Evolutionary conservation across 2,329 filamentous ascomycete species (phyloP).

Genomic region (Diaporthe capsici): DNA sequence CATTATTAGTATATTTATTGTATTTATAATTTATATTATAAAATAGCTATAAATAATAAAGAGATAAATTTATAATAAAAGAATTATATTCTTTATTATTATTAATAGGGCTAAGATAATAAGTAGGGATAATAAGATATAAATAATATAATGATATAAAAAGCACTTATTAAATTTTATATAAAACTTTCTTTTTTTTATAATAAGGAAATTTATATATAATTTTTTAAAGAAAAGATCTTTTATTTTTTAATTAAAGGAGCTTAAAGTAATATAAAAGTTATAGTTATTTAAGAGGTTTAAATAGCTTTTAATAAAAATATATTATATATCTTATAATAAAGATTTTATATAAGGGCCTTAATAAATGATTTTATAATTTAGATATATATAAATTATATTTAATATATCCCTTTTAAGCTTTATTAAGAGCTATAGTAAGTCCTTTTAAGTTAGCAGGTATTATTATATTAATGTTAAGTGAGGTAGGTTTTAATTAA

Average conservation of each 20-base stretch:
- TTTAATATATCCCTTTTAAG: neutral
- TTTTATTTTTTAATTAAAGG: too few species aligned
- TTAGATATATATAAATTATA: neutral
- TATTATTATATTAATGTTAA: neutral
- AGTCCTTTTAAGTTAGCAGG: rapidly evolving
- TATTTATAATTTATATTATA: neutral
- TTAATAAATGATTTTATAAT: neutral
- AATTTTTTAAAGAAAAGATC: too few species aligned
- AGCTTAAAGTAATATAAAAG: neutral
- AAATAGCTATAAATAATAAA: neutral
- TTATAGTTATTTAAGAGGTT: neutral
- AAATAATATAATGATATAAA: neutral
- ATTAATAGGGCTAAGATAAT: neutral
- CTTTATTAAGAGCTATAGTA: neutral
- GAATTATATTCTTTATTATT: neutral
- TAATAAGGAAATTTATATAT: neutral
- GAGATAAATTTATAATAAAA: neutral
- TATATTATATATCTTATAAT: neutral
- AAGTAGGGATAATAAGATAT: neutral
- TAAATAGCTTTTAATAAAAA: neutral
- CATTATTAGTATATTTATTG: neutral
- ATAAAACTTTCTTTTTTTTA: neutral
- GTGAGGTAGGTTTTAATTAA: neutral
- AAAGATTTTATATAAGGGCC: neutral
- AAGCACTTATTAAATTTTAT: neutral